phyloP scores from a whole-genome alignment of 2,329 filamentous ascomycete genomes.

The Fonsecaea nubica region DNA sequence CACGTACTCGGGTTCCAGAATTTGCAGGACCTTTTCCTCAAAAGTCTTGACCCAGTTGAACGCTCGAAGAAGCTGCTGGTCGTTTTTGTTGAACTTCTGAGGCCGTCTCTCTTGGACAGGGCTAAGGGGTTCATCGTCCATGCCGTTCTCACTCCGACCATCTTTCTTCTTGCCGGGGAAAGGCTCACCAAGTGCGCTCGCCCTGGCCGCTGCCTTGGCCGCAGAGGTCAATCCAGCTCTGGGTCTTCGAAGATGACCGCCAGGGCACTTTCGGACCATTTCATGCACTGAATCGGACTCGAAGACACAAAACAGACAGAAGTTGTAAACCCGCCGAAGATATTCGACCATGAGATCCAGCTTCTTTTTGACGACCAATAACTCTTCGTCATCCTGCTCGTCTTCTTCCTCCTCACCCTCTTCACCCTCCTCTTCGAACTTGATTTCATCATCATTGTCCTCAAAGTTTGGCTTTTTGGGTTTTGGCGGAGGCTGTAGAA shows the following conservation, averaged over 20 bases:
- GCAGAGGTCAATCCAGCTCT: constrained; percentile 81
- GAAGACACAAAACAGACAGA: constrained; percentile 99
- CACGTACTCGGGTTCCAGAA: constrained; percentile 85
- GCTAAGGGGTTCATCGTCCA: constrained; percentile 68
- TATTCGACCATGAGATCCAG: constrained; percentile 96
- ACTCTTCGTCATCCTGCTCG: constrained; percentile 86
- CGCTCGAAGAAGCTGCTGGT: constrained; percentile 89
- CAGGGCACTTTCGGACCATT: constrained; percentile 91
- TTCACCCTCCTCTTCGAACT: constrained; percentile 71
- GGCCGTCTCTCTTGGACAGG: constrained; percentile 72
- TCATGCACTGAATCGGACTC: constrained; percentile 98
- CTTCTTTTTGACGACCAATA: constrained; percentile 93
- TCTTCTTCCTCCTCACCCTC: constrained; percentile 81
- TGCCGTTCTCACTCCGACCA: constrained; percentile 65
- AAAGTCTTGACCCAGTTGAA: constrained; percentile 99
- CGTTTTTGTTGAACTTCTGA: constrained; percentile 74
- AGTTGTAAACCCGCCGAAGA: constrained; percentile 93
- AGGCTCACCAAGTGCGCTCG: constrained; percentile 79
- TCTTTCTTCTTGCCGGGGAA: constrained; percentile 84
- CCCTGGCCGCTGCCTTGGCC: constrained; percentile 82
- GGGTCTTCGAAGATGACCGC: constrained; percentile 92
- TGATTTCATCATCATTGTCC: constrained; percentile 52
- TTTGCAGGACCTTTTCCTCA: constrained; percentile 92
- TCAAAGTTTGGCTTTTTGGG: constrained; percentile 60
- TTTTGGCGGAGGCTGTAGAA: constrained; percentile 69